Evolutionary conservation across 768 basidiomycete genomes (phyloP).

Genomic region (Chlorophyllum brunneum): DNA sequence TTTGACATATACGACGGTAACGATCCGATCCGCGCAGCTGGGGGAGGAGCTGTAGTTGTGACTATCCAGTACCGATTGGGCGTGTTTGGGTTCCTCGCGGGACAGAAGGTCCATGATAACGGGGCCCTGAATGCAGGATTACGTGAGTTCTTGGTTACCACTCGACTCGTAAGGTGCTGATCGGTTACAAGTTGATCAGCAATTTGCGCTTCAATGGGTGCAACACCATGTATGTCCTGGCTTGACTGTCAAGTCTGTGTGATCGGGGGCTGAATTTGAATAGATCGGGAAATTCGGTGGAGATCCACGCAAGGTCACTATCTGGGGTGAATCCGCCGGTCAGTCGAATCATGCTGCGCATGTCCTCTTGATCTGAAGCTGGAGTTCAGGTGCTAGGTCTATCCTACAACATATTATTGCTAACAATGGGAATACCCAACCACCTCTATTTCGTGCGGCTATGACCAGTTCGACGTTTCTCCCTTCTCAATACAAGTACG

Average conservation of each 20-base stretch:
- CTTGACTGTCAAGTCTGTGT: too few relatives aligned
- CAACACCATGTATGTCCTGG: conserved; percentile 32
- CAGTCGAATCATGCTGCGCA: not conserved
- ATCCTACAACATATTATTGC: conserved; percentile 48
- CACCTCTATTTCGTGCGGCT: conserved; percentile 38
- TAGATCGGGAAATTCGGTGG: conserved; percentile 40
- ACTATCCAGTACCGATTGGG: conserved; percentile 43
- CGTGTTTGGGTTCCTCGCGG: conserved; percentile 44
- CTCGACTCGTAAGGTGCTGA: not conserved
- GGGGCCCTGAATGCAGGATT: conserved; percentile 49
- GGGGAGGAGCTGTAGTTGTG: conserved; percentile 33
- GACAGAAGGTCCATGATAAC: conserved; percentile 34
- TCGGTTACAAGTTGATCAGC: conserved; percentile 34
- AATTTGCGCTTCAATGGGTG: conserved; percentile 43
- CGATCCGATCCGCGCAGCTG: conserved; percentile 33
- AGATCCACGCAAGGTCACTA: conserved; percentile 35
- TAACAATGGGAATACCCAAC: conserved; percentile 40
- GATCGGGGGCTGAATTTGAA: not conserved
- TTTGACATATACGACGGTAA: conserved; percentile 28
- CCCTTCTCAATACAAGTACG: conserved; percentile 41
- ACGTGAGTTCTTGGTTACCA: conserved; percentile 26
- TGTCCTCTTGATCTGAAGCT: too few relatives aligned
- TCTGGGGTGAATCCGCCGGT: conserved; percentile 39
- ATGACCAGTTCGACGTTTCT: conserved; percentile 43
- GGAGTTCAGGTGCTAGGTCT: conserved; percentile 42